Evolutionary conservation across 768 basidiomycete species (phyloP), one percentile per base, ranked within the genome.

Genomic region (Clavaria fumosa): DNA sequence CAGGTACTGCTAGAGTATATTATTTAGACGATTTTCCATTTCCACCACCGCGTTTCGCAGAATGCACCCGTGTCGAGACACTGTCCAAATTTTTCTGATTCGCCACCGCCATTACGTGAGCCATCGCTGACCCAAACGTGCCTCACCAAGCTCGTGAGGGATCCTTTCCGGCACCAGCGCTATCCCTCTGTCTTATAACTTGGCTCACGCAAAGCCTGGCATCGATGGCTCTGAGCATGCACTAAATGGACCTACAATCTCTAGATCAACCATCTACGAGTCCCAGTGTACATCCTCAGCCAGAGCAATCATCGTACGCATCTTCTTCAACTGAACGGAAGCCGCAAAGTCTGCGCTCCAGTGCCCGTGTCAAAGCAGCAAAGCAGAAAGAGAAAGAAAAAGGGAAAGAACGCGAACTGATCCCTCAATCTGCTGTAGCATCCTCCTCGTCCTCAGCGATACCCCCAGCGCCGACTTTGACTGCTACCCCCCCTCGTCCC

Each of bases 241-340:
- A 72, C 78, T 84, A 83, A 84, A 85, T 85, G 82, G 82, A 85
- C 78, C 73, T 78, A 73, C 70, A 71, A 80, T 71, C 68, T 63
- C 61, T 59, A 53, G 61, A 80, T 66, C 64, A 68, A 52, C 69
- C 69, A 67, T 72, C n/a, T n/a, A n/a, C n/a, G n/a, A n/a, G n/a
- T n/a, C n/a, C n/a, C n/a, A n/a, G n/a, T n/a, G n/a, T n/a, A n/a
- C n/a, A n/a, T n/a, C n/a, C n/a, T 53, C 62, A 59, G 51, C 54
- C 65, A 56, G 44, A 48, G 53, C 46, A 45, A 46, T 43, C 22
- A 37, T 56, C 59, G 52, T 57, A 63, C 51, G 59, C 57, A 51
- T 60, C 60, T 48, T 56, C 54, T 31, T 47, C 61, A 46, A 49
- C 67, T 42, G 53, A 61, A 47, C 50, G 64, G 49, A 69, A 73